Evolutionary conservation across 2,329 filamentous ascomycete species (phyloP), one percentile per base, ranked within the genome.

Genomic region (Hymenoscyphus repandus): DNA sequence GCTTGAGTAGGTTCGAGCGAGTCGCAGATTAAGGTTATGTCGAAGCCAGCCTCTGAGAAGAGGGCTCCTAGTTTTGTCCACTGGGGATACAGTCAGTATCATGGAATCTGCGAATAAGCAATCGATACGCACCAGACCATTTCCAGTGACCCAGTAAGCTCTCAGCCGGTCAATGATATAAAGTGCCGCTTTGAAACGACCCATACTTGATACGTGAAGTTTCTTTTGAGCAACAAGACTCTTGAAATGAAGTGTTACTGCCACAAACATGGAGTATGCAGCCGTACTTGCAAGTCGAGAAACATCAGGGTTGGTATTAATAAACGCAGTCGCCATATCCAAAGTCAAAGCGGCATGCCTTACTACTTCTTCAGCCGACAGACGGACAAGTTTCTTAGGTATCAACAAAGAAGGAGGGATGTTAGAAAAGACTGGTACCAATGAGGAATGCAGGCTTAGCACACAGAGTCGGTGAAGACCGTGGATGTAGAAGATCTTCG

Each of bases 391-490:
- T 30, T 38, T 49, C 45, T 52, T 53, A 7, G 53, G 51, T 43
- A 55, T 44, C 22, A 18, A 15, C 15, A 48, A 36, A 32, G 51
- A 46, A 13, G 43, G 39, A 31, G 49, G 44, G 10, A 18, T 43
- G 11, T 48, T 43, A 10, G 53, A 54, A 34, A 58, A 58, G 9
- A 58, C n/a, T 17, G 55, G 53, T 31, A 58, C 53, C 11, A 56
- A 32, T 20, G 48, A 52, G 5, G 53, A 52, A 30, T 58, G 53
- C 9, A 58, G 42, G 22, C 41, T 47, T 17, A 51, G 50, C 17
- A 34, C 42, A 22, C 50, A 53, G 12, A 56, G 49, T 42, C 47
- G 45, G 27, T 58, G 54, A 3, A 58, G 27, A 22, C 40, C 30
- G 20, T 58, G 53, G 11, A 56, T 18, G 27, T 36, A 50, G 30